phyloP scores from a whole-genome alignment of 805 yeast species.

The Hyphopichia homilentoma region DNA sequence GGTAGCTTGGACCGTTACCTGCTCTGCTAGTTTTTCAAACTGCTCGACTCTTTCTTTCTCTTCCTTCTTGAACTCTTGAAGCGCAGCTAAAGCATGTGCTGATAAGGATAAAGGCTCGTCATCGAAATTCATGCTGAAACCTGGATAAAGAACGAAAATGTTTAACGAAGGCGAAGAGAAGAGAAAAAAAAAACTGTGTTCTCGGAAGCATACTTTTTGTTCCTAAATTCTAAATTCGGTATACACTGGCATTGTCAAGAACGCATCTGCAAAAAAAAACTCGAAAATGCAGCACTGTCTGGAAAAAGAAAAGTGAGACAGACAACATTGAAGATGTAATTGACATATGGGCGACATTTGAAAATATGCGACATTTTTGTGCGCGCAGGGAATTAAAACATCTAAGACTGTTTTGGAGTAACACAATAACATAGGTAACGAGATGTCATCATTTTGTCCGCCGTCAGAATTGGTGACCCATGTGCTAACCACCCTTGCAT shows the following conservation, averaged over 20 bases:
- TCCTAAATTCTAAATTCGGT: too few relatives aligned
- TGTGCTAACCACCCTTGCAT: conserved; percentile 24
- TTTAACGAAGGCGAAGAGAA: not conserved
- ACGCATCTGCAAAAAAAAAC: too few relatives aligned
- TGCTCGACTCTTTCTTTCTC: conserved; percentile 54
- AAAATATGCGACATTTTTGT: too few relatives aligned
- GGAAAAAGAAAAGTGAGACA: too few relatives aligned
- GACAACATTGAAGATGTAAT: too few relatives aligned
- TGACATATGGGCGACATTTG: too few relatives aligned
- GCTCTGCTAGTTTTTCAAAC: conserved; percentile 51
- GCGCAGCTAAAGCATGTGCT: conserved; percentile 49
- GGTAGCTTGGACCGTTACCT: conserved; percentile 10
- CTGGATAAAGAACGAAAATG: not conserved
- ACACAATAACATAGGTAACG: too few relatives aligned
- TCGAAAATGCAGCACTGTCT: too few relatives aligned
- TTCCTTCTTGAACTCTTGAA: conserved; percentile 63
- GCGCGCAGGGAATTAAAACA: too few relatives aligned
- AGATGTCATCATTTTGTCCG: conserved; percentile 17
- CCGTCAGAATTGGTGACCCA: conserved; percentile 23
- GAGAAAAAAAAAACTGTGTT: not conserved
- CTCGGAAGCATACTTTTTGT: not conserved
- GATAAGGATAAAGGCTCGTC: conserved; percentile 46
- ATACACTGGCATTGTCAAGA: too few relatives aligned
- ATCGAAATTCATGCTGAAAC: conserved; percentile 31
- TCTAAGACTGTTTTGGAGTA: too few relatives aligned